These are phyloP conservation scores for Paxillus ammoniavirescens DNA, from an alignment of 768 basidiomycete species.

Conservation along the genomic window DNA sequence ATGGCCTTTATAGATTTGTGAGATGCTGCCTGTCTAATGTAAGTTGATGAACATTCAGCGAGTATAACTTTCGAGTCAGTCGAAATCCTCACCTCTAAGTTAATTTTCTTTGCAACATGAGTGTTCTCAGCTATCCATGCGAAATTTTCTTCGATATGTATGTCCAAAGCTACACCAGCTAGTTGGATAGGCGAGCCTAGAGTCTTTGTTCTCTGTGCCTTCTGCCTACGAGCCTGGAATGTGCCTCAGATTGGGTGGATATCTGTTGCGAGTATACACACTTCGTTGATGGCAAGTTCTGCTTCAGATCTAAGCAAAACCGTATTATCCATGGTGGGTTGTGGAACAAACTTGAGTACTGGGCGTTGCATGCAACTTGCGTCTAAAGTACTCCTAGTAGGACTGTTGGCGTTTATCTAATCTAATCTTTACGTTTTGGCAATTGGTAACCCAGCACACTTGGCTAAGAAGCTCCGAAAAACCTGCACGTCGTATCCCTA, in stretches of 20 bases:
- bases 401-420: conserved; percentile 9
- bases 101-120: conserved; percentile 65
- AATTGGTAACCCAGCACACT: not conserved
- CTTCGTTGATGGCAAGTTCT: conserved; percentile 32
- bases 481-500: no score
- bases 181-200: conserved; percentile 81
- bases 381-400: no score
- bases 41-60: conserved; percentile 7
- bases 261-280: not conserved
- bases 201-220: conserved; percentile 65
- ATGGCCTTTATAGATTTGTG: conserved; percentile 79
- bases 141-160: conserved; percentile 59
- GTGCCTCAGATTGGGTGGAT: not conserved
- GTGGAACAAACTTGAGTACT: not conserved
- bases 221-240: conserved; percentile 64
- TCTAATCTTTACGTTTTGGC: conserved; percentile 15
- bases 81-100: conserved; percentile 60
- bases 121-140: conserved; percentile 93
- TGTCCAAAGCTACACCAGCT: conserved; percentile 67
- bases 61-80: not conserved
- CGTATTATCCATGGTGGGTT: conserved; percentile 23
- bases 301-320: conserved; percentile 30
- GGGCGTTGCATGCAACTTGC: no score
- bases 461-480: no score
- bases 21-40: conserved; percentile 73